Conservation (phyloP, 148 eudicot species). For the Rhododendron mucronatum region DNA sequence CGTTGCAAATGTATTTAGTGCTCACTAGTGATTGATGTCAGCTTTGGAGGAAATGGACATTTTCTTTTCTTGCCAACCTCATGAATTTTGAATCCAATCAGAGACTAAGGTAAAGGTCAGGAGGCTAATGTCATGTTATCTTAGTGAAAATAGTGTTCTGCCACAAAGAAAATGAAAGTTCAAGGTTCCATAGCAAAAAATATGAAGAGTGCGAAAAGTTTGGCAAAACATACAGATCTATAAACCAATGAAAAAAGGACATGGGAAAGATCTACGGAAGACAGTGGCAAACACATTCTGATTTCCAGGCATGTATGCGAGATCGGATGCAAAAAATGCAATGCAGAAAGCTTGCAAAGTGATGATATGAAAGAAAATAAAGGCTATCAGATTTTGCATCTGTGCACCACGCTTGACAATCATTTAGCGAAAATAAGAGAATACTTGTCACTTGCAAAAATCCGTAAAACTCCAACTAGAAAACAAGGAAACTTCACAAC, state of each 20-base stretch:
- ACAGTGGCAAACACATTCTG: not conserved
- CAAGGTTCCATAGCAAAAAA: not conserved
- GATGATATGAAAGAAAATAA: not conserved
- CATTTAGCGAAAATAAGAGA: not conserved
- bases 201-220: not conserved
- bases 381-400: not conserved
- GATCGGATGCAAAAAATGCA: not conserved
- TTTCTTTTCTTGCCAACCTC: not conserved
- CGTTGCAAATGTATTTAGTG: not conserved
- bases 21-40: not conserved
- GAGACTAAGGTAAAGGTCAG: not conserved
- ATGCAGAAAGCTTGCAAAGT: not conserved
- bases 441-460: not conserved
- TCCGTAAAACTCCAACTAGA: not conserved
- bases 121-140: not conserved
- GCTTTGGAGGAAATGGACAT: not conserved
- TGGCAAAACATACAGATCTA: not conserved
- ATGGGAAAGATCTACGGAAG: not conserved
- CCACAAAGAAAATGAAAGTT: not conserved
- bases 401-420: not conserved
- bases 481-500: not conserved
- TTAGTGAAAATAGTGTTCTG: not conserved
- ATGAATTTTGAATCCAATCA: not conserved
- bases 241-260: not conserved
- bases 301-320: not conserved